A percentile compares a stretch with the other conserved stretches of the same genome.
Evolutionary conservation across 2,329 filamentous ascomycete species (phyloP).

Genomic region (Hymenoscyphus albidus): DNA sequence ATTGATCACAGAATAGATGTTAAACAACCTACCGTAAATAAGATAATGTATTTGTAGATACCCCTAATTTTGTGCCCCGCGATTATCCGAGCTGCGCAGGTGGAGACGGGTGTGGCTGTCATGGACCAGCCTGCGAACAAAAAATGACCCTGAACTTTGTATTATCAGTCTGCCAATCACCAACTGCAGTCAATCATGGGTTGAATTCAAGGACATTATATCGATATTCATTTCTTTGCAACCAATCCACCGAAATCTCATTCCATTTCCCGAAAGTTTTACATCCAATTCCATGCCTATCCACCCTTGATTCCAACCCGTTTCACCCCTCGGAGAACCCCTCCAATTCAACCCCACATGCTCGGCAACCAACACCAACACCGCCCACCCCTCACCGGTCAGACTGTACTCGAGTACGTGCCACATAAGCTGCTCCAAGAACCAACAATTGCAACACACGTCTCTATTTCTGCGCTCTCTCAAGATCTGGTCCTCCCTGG

Average conservation of each 20-base stretch:
- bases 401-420: neutral
- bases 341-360: conserved; percentile 4
- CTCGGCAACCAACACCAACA: neutral
- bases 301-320: neutral
- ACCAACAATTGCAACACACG: neutral
- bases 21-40: neutral
- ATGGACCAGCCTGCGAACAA: neutral
- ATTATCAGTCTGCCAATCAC: neutral
- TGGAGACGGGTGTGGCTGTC: neutral
- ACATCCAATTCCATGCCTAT: neutral
- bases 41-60: conserved; percentile 13
- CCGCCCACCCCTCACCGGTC: neutral
- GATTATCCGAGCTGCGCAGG: neutral
- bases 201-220: neutral
- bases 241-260: neutral
- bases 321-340: conserved; percentile 5
- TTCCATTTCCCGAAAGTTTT: neutral
- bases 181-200: too few relatives aligned
- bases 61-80: conserved; percentile 12
- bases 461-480: neutral
- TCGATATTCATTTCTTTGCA: neutral
- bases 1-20: neutral
- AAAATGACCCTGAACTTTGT: neutral
- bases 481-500: neutral
- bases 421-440: neutral